A percentile compares a stretch with the other conserved stretches of the same genome.
Evolutionary conservation across 2,329 filamentous ascomycete genomes (phyloP).

Genomic region (Penicillium sp.): DNA sequence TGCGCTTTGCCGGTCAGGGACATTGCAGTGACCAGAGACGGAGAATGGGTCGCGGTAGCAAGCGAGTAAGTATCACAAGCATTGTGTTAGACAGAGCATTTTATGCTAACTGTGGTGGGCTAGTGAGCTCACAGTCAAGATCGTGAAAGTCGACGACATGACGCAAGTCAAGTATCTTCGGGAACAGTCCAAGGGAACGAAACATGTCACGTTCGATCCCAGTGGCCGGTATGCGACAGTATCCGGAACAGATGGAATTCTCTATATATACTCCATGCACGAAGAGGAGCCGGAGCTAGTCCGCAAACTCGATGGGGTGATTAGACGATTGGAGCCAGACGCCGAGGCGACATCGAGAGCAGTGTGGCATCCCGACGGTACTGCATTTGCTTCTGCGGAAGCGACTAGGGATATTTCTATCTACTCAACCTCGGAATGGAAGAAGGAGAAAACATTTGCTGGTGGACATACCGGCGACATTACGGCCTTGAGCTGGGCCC

Average conservation of each 20-base stretch:
- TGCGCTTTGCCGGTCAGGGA: conserved; percentile 81
- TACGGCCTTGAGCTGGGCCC: conserved; percentile 83
- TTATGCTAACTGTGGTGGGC: conserved; percentile 17
- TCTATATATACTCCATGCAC: conserved; percentile 81
- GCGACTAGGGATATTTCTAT: conserved; percentile 74
- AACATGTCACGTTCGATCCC: conserved; percentile 81
- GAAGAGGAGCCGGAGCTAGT: conserved; percentile 72
- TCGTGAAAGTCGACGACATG: conserved; percentile 75
- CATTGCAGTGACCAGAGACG: conserved; percentile 70
- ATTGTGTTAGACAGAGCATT: background rate
- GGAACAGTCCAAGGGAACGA: conserved; percentile 78
- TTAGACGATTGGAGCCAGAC: conserved; percentile 67
- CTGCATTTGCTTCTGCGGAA: conserved; percentile 78
- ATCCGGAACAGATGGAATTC: conserved; percentile 76
- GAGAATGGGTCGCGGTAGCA: conserved; percentile 84
- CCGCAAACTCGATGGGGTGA: conserved; percentile 75
- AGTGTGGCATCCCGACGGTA: conserved; percentile 88
- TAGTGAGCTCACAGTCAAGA: conserved; percentile 75
- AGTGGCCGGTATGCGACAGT: conserved; percentile 66
- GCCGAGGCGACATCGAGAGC: conserved; percentile 65
- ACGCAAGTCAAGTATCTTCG: conserved; percentile 66
- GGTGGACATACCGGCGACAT: conserved; percentile 75
- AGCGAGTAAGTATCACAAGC: conserved; percentile 57
- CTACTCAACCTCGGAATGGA: conserved; percentile 82
- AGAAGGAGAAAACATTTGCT: conserved; percentile 69